Conservation (phyloP, 169 alveolate species). For the Amoebophrya sp. region DNA sequence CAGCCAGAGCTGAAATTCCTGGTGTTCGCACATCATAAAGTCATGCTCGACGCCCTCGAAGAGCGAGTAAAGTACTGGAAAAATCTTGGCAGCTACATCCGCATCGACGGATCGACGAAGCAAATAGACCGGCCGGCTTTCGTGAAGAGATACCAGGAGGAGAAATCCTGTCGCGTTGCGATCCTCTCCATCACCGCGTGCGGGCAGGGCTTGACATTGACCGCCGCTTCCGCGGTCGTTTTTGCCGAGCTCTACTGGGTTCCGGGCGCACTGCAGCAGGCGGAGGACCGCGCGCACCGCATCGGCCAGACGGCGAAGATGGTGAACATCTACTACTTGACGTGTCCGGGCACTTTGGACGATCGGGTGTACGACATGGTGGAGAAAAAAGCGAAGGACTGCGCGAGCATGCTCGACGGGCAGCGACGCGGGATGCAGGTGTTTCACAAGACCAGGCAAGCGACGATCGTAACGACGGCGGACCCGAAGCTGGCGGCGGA, state of each 20-base stretch:
- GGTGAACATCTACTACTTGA: background rate
- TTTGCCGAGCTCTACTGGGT: constrained; percentile 94
- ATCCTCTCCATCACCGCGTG: constrained; percentile 86
- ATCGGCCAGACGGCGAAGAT: background rate
- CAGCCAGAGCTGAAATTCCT: constrained; percentile 67
- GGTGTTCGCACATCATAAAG: constrained; percentile 85
- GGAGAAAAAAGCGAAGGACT: background rate
- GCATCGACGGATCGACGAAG: constrained; percentile 88
- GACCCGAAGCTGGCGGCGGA: too few relatives aligned
- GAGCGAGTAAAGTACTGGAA: background rate
- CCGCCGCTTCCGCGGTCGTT: constrained; percentile 81
- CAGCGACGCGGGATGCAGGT: background rate
- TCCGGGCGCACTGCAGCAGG: constrained; percentile 90
- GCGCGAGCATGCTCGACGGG: background rate
- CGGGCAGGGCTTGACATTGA: constrained; percentile 82
- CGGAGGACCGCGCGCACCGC: constrained; percentile 68
- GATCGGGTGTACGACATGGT: background rate
- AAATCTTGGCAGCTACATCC: constrained; percentile 53
- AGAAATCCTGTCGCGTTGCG: constrained; percentile 54
- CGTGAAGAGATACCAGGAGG: constrained; percentile 74
- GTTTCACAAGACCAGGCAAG: background rate
- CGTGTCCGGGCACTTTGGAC: constrained; percentile 2
- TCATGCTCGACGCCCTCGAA: constrained; percentile 80
- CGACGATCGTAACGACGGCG: background rate
- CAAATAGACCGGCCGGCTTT: constrained; percentile 70